Percentiles rank a stretch among this genome's conserved stretches.
phyloP scores from a whole-genome alignment of 768 basidiomycete genomes.

The Collybiopsis confluens region DNA sequence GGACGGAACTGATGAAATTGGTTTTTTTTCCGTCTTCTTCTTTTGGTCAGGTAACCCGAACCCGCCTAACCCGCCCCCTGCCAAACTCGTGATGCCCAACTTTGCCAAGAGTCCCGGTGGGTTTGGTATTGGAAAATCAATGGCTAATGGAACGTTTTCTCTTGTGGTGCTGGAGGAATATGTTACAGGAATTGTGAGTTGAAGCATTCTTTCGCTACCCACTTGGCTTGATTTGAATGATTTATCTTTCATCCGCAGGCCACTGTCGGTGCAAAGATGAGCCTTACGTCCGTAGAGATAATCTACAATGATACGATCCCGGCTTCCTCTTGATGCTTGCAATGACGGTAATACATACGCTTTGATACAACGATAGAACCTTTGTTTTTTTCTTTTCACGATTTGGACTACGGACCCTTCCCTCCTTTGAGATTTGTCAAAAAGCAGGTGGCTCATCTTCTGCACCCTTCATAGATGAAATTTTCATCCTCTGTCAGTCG shows the following conservation, averaged over 20 bases:
- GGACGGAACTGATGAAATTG: not conserved
- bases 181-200: slow-evolving; percentile 29
- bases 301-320: slow-evolving; percentile 12
- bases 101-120: slow-evolving; percentile 36
- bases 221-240: too few species aligned
- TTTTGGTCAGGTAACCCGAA: slow-evolving; percentile 34
- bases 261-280: slow-evolving; percentile 20
- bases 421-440: too few species aligned
- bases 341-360: not conserved
- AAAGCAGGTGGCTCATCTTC: too few species aligned
- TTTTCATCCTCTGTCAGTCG: too few species aligned
- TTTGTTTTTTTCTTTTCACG: too few species aligned
- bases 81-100: slow-evolving; percentile 40
- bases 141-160: slow-evolving; percentile 28
- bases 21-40: too few species aligned
- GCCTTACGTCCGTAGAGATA: slow-evolving; percentile 14
- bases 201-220: too few species aligned
- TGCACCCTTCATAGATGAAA: too few species aligned
- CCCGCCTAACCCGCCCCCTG: slow-evolving; percentile 32
- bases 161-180: slow-evolving; percentile 41
- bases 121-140: slow-evolving; percentile 28
- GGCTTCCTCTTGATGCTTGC: not conserved
- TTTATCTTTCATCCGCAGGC: slow-evolving; percentile 13
- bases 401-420: too few species aligned
- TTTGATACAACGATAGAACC: too few species aligned